phyloP scores from a whole-genome alignment of 1,284 basidiomycete genomes.

The Somion occarium region DNA sequence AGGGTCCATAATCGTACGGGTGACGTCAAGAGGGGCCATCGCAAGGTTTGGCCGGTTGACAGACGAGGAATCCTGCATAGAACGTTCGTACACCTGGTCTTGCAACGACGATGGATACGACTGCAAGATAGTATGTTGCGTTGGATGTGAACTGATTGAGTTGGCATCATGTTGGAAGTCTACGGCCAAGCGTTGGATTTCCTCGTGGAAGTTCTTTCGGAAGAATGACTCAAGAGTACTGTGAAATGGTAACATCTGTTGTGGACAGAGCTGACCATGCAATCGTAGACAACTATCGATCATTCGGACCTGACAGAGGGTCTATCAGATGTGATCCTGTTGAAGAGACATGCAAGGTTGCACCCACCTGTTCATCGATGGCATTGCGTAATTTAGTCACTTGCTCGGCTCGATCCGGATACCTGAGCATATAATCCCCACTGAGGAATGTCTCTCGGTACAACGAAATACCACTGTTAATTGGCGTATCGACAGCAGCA shows the following conservation, averaged over 20 bases:
- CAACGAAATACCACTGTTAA: conserved; percentile 71
- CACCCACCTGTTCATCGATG: conserved; percentile 78
- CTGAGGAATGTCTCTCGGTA: conserved; percentile 80
- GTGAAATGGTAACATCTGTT: conserved; percentile 89
- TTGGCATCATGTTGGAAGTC: background rate
- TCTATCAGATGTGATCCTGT: background rate
- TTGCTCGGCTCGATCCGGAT: conserved; percentile 68
- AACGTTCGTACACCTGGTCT: conserved; percentile 5
- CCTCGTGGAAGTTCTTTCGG: conserved; percentile 85
- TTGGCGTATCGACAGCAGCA: conserved; percentile 79
- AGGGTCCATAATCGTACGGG: conserved; percentile 31
- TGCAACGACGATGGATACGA: conserved; percentile 2
- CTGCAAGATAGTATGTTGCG: conserved; percentile 1
- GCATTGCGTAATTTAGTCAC: conserved; percentile 69
- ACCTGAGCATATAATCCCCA: conserved; percentile 59
- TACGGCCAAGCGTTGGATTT: conserved; percentile 68
- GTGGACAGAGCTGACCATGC: conserved; percentile 78
- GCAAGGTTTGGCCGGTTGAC: conserved; percentile 9
- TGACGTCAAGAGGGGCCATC: conserved; percentile 18
- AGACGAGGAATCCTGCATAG: conserved; percentile 5
- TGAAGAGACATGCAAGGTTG: background rate
- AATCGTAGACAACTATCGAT: conserved; percentile 83
- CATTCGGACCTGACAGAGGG: conserved; percentile 54
- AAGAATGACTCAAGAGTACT: conserved; percentile 87
- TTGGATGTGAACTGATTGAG: conserved; percentile 14